Percentiles rank a stretch among this genome's conserved stretches.
Evolutionary conservation across 1,139 yeast genomes (phyloP).

Genomic region (Torulaspora pretoriensis): DNA sequence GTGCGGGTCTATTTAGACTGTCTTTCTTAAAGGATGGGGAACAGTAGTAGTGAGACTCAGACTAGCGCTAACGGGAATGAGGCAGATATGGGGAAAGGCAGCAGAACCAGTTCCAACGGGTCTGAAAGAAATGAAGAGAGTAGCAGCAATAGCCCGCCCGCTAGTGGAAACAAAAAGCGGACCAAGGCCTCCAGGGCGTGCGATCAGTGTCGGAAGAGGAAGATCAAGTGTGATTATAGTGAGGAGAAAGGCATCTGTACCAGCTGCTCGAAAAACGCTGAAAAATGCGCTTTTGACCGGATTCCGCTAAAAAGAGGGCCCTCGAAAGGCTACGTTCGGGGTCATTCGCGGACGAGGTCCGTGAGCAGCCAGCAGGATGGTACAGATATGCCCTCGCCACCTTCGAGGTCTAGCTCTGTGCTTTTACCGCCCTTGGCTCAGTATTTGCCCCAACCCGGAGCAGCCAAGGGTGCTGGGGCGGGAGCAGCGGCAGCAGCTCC

Average conservation of each 20-base stretch:
- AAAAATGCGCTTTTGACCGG: constrained; percentile 42
- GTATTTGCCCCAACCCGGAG: constrained; percentile 24
- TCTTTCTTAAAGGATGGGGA: not conserved
- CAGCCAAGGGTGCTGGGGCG: constrained; percentile 4
- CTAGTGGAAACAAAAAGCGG: constrained; percentile 41
- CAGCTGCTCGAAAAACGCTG: constrained; percentile 30
- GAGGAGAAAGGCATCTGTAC: constrained; percentile 26
- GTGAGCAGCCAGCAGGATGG: constrained; percentile 19
- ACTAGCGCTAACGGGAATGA: constrained; percentile 2
- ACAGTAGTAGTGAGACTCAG: not conserved
- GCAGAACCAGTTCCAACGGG: constrained; percentile 9
- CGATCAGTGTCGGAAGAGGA: constrained; percentile 38
- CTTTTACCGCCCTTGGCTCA: constrained; percentile 34
- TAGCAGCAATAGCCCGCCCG: constrained; percentile 50
- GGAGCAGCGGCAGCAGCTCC: constrained; percentile 1
- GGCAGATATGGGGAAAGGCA: constrained; percentile 9
- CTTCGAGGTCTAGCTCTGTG: constrained; percentile 20
- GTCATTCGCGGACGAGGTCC: constrained; percentile 36
- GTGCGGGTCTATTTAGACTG: not conserved
- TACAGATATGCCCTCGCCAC: constrained; percentile 12
- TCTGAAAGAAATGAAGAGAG: constrained; percentile 5
- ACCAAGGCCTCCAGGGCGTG: constrained; percentile 38
- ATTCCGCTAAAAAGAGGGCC: constrained; percentile 76
- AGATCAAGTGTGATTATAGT: constrained; percentile 37
- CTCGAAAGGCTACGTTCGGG: constrained; percentile 53